Evolutionary conservation across 768 basidiomycete species (phyloP).

Genomic region (Sporobolomyces pararoseus): DNA sequence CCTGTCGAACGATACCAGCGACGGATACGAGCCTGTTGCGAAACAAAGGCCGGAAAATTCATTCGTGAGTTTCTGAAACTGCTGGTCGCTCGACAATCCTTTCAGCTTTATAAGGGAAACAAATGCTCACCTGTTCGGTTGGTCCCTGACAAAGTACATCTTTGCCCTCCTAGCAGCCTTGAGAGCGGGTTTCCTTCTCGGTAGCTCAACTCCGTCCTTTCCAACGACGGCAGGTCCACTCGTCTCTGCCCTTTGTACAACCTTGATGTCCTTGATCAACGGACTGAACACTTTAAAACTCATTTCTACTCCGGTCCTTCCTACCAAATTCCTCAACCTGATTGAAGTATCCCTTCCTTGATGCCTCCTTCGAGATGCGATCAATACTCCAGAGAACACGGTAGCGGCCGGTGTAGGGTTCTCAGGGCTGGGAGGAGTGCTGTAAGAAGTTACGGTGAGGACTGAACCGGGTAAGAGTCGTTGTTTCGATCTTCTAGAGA

Average conservation of each 20-base stretch:
- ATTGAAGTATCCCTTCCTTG: constrained; percentile 85
- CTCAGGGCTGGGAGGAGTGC: constrained; percentile 61
- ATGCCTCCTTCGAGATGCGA: constrained; percentile 64
- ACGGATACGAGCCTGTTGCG: constrained; percentile 31
- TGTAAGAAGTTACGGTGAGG: constrained; percentile 68
- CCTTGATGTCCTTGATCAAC: constrained; percentile 77
- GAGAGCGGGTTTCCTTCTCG: constrained; percentile 32
- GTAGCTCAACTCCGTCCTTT: constrained; percentile 29
- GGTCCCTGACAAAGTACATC: constrained; percentile 42
- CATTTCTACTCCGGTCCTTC: constrained; percentile 89
- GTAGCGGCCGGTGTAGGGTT: constrained; percentile 43
- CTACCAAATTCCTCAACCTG: constrained; percentile 79
- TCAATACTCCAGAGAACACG: constrained; percentile 78
- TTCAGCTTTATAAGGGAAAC: no score
- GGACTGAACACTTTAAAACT: constrained; percentile 82
- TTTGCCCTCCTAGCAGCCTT: constrained; percentile 31
- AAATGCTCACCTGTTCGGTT: constrained; percentile 36
- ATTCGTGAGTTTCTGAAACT: no score
- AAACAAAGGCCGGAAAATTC: no score
- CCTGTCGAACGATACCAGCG: constrained; percentile 30
- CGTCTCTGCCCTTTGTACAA: constrained; percentile 53
- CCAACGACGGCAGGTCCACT: constrained; percentile 26
- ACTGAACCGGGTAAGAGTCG: constrained; percentile 80
- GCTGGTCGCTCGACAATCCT: no score
- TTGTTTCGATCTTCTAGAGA: constrained; percentile 65